Evolutionary conservation across 192 early-diverging fungal species (phyloP).

Genomic region (Lunasporangiospora selenospora): DNA sequence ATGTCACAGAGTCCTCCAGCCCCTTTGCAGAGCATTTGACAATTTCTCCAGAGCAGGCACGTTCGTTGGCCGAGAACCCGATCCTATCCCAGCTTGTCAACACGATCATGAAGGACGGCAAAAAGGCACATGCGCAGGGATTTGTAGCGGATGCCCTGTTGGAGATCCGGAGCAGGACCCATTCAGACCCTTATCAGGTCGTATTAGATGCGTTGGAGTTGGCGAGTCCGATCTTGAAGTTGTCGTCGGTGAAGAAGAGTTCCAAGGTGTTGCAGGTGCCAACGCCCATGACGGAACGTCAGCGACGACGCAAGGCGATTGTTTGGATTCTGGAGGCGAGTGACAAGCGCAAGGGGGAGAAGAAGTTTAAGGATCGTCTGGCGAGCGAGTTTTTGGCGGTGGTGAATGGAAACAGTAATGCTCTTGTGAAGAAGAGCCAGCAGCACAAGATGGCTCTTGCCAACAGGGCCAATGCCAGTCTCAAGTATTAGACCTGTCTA

Average conservation of each 20-base stretch:
- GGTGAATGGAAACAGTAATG: conserved; percentile 71
- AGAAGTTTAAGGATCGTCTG: conserved; percentile 71
- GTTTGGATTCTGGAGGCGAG: conserved; percentile 88
- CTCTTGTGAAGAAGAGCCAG: conserved; percentile 75
- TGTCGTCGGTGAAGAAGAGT: conserved; percentile 75
- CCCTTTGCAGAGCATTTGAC: conserved; percentile 27
- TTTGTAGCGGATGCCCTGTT: conserved; percentile 70
- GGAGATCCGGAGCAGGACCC: conserved; percentile 68
- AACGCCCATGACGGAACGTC: conserved; percentile 76
- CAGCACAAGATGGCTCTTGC: conserved; percentile 84
- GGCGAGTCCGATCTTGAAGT: conserved; percentile 77
- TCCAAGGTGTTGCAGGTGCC: conserved; percentile 85
- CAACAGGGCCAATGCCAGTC: conserved; percentile 76
- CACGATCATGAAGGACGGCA: conserved; percentile 92
- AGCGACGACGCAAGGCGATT: conserved; percentile 78
- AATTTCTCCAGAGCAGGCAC: conserved; percentile 43
- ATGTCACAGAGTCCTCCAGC: not conserved
- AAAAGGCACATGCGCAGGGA: conserved; percentile 80
- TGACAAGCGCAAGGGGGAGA: conserved; percentile 62
- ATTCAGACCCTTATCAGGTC: conserved; percentile 69
- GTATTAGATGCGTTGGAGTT: conserved; percentile 76
- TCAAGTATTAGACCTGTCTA: conserved; percentile 43
- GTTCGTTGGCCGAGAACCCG: conserved; percentile 61
- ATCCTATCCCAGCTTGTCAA: conserved; percentile 83
- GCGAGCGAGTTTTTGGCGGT: conserved; percentile 84